These are phyloP conservation scores for Aquilaria sinensis DNA, from an alignment of 345 rosid genomes.

Conservation along the genomic window DNA sequence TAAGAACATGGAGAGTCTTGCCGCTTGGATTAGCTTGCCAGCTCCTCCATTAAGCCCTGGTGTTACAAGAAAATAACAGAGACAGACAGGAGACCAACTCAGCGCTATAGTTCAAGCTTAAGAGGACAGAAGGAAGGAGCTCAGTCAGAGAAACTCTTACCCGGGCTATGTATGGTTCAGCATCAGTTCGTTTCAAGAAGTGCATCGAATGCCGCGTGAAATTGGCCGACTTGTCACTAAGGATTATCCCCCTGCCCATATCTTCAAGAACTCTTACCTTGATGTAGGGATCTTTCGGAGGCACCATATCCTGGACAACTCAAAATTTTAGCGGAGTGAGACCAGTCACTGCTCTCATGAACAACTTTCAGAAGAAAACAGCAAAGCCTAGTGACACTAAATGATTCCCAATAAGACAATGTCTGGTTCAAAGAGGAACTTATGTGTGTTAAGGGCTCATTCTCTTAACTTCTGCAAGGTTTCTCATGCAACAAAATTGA, in stretches of 20 bases:
- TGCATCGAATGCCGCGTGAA: constrained; percentile 84
- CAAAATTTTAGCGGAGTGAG: too few relatives aligned
- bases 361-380: too few relatives aligned
- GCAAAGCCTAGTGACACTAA: too few relatives aligned
- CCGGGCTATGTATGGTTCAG: constrained; percentile 80
- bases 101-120: too few relatives aligned
- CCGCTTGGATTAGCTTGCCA: constrained; percentile 34
- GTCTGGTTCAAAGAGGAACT: too few relatives aligned
- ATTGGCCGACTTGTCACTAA: constrained; percentile 69
- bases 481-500: too few relatives aligned
- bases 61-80: constrained; percentile 11
- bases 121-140: neutral
- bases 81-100: neutral
- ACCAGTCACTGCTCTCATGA: too few relatives aligned
- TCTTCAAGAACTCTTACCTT: constrained; percentile 82
- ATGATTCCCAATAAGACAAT: too few relatives aligned
- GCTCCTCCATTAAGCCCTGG: constrained; percentile 96
- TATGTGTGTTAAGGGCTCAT: too few relatives aligned
- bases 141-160: constrained; percentile 30
- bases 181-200: constrained; percentile 89
- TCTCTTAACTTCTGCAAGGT: too few relatives aligned
- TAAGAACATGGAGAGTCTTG: too few relatives aligned
- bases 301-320: constrained; percentile 79
- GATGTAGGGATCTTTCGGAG: constrained; percentile 94
- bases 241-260: constrained; percentile 66